Evolutionary conservation across 352 stramenopile species (phyloP).

Genomic region (Peronospora farinosa): DNA sequence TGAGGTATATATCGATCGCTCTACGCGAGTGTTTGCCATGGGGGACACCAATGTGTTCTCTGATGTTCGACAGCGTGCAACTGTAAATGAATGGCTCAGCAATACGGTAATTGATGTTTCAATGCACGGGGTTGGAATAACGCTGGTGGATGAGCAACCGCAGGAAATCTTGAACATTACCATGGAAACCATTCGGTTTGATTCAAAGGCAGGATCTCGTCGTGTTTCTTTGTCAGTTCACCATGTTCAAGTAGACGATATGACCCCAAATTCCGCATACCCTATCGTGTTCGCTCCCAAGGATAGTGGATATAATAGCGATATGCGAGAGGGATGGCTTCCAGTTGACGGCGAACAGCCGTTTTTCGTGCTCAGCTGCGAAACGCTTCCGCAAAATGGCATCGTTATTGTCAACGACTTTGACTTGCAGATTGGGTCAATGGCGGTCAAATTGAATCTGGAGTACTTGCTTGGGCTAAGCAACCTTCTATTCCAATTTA

Average conservation of each 20-base stretch:
- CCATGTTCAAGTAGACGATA: constrained; percentile 85
- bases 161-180: constrained; percentile 83
- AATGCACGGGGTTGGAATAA: constrained; percentile 70
- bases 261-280: constrained; percentile 64
- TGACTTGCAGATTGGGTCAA: constrained; percentile 57
- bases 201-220: constrained; percentile 44
- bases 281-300: constrained; percentile 69
- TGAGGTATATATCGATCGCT: constrained; percentile 84
- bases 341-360: constrained; percentile 65
- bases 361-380: constrained; percentile 61
- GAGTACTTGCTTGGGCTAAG: constrained; percentile 72
- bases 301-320: constrained; percentile 84
- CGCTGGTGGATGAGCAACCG: constrained; percentile 67
- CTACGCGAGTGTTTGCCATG: constrained; percentile 72
- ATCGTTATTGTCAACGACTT: constrained; percentile 82
- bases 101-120: constrained; percentile 69
- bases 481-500: constrained; percentile 71
- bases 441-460: constrained; percentile 71
- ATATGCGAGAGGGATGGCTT: constrained; percentile 81
- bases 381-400: constrained; percentile 55
- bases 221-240: constrained; percentile 58
- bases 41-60: constrained; percentile 64
- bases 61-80: constrained; percentile 44
- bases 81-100: constrained; percentile 68
- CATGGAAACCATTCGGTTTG: constrained; percentile 75